A percentile compares a stretch with the other conserved stretches of the same genome.
Conservation (phyloP, 2,329 filamentous ascomycete species). For the Diplodia sapinea region DNA sequence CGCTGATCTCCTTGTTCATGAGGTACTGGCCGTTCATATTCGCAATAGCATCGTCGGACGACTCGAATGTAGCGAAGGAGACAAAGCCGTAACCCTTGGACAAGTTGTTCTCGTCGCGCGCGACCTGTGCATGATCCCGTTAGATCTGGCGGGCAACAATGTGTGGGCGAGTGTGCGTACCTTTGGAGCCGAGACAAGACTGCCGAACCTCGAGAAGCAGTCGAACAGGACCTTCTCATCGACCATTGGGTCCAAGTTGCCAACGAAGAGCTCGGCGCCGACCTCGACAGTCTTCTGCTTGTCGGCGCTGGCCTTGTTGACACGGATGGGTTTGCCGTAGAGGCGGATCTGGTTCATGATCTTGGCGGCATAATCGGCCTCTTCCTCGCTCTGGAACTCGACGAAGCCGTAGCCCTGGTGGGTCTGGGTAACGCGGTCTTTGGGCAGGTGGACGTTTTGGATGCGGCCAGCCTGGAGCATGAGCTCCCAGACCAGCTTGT, state of each 20-base stretch:
- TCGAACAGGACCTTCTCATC: constrained; percentile 97
- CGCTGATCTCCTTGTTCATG: constrained; percentile 94
- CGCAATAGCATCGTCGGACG: constrained; percentile 85
- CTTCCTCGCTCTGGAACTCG: constrained; percentile 93
- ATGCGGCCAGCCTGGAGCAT: constrained; percentile 98
- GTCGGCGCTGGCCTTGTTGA: constrained; percentile 93
- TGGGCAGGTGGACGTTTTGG: constrained; percentile 96
- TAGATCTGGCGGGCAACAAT: not conserved
- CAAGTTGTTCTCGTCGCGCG: constrained; percentile 83
- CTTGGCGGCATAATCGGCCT: constrained; percentile 94
- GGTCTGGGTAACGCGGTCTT: constrained; percentile 94
- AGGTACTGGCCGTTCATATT: constrained; percentile 97
- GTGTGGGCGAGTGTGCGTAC: constrained; percentile 52
- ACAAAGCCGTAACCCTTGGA: constrained; percentile 98
- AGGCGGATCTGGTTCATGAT: constrained; percentile 96
- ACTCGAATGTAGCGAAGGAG: constrained; percentile 90
- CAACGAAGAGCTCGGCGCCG: constrained; percentile 94
- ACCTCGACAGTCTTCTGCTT: constrained; percentile 94
- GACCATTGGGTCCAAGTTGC: constrained; percentile 91
- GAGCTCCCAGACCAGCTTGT: constrained; percentile 92
- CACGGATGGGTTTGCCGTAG: constrained; percentile 91
- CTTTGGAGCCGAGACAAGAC: constrained; percentile 83
- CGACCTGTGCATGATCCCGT: constrained; percentile 54
- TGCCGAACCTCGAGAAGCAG: constrained; percentile 91
- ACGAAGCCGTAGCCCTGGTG: constrained; percentile 99